Base-by-base conservation (phyloP, 2,329 filamentous ascomycete genomes). In the Trichoderma brevicompactum region DNA sequence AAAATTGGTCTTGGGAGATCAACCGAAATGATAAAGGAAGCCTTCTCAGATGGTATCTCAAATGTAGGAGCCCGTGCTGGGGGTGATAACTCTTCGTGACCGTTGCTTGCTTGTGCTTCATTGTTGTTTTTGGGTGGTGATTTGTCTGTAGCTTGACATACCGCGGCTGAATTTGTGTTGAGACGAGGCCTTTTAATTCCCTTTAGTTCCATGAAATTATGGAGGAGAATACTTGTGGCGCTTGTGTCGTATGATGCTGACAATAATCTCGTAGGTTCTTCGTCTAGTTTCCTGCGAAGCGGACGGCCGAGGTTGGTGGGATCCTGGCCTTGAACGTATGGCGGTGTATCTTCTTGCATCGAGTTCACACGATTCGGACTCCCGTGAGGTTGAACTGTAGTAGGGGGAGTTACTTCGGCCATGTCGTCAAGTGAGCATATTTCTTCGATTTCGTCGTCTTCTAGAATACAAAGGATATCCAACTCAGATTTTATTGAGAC, bases 21-120 rank as follows among this genome's bases (percentile, higher is more conserved):
- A 0, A 83, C 74, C 0, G 88, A 86, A 17, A 87, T 76, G 7
- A 91, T 80, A 68, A 87, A 74, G 2, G 69, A 67, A 9, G 69
- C 72, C 4, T 60, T 68, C 12, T 69, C 54, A 2, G 41, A 23
- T 1, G 73, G 70, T 1, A 69, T 10, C 0, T 58, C 13, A 5
- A 72, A 15, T 0, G 68, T 17, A 1, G 75, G 76, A 9, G 44
- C 43, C 2, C 61, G 52, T 7, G 70, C 67, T 38, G 15, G 32
- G 6, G n/a, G 19, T 10, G 5, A 5, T 28, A 43, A 13, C 17
- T 2, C 43, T 43, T 38, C 19, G 17, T 1, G 0, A 5, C 41
- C 2, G 32, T 15, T 17, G 10, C 7, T 23, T 44, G 17, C 9
- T 12, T 36, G 5, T 32, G 12, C 12, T 17, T 53, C 44, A 17